Conservation (phyloP, 371 early-diverging fungal genomes). For the Lichtheimia corymbifera region DNA sequence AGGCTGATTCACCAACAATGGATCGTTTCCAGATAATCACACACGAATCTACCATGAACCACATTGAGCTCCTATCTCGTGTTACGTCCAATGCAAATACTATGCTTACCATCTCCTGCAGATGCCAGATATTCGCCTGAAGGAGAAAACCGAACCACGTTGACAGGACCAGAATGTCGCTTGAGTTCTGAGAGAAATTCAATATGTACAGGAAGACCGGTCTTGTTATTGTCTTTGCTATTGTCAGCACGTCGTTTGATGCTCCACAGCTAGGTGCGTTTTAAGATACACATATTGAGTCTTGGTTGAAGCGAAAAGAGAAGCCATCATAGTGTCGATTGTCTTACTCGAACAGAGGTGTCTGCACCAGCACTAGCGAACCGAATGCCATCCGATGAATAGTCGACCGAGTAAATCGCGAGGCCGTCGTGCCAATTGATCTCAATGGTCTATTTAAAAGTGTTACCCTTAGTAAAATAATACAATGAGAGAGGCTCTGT, state of each 20-base stretch:
- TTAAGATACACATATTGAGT: too few species aligned
- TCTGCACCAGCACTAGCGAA: constrained; percentile 95
- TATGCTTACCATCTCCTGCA: constrained; percentile 81
- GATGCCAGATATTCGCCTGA: constrained; percentile 78
- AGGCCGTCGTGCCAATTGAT: constrained; percentile 95
- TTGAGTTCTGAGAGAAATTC: constrained; percentile 85
- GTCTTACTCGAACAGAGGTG: constrained; percentile 79
- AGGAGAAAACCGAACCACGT: constrained; percentile 93
- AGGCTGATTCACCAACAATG: constrained; percentile 27
- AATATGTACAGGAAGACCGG: constrained; percentile 55
- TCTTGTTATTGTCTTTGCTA: constrained; percentile 9
- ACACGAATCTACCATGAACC: constrained; percentile 64
- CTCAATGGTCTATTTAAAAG: constrained; percentile 62
- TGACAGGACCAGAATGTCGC: constrained; percentile 89
- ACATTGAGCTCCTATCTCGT: not conserved
- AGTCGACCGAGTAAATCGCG: constrained; percentile 91
- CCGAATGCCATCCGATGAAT: constrained; percentile 70
- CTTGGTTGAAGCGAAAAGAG: too few species aligned
- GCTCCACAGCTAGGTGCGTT: constrained; percentile 68
- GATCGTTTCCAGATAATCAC: constrained; percentile 83
- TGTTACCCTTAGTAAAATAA: too few species aligned
- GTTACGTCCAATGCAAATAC: not conserved
- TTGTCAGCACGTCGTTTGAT: constrained; percentile 29
- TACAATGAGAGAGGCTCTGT: too few species aligned
- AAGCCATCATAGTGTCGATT: not conserved